These are phyloP conservation scores for Debaryomyces maramus DNA, from an alignment of 805 yeast species.

Conservation along the genomic window DNA sequence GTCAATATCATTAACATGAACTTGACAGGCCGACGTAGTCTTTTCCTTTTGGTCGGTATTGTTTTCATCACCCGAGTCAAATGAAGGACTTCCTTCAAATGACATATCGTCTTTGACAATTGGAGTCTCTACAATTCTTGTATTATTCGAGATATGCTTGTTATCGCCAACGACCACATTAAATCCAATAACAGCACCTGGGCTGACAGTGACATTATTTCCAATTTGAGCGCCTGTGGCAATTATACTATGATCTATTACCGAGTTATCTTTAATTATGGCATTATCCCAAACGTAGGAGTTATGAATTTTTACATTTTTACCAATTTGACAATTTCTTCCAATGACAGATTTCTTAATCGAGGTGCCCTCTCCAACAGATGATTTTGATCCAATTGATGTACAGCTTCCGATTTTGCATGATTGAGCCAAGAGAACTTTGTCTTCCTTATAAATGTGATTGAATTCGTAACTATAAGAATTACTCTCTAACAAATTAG, in stretches of 20 bases:
- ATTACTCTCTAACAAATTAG: slow-evolving; percentile 69
- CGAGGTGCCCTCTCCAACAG: slow-evolving; percentile 70
- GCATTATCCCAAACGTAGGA: slow-evolving; percentile 90
- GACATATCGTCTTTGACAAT: slow-evolving; percentile 33
- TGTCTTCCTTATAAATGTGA: slow-evolving; percentile 85
- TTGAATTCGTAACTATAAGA: slow-evolving; percentile 78
- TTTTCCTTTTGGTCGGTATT: slow-evolving; percentile 14
- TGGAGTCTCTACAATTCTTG: slow-evolving; percentile 53
- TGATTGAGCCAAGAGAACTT: slow-evolving; percentile 90
- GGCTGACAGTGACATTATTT: slow-evolving; percentile 48
- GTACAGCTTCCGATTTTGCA: slow-evolving; percentile 80
- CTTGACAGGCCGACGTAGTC: slow-evolving; percentile 14
- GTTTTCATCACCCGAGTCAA: slow-evolving; percentile 27
- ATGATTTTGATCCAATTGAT: slow-evolving; percentile 75
- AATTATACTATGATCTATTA: slow-evolving; percentile 62
- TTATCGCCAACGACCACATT: slow-evolving; percentile 64
- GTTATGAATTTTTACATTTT: slow-evolving; percentile 65
- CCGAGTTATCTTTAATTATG: slow-evolving; percentile 62
- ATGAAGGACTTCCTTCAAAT: slow-evolving; percentile 17
- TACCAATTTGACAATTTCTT: slow-evolving; percentile 80
- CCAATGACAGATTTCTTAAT: slow-evolving; percentile 80
- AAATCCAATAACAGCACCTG: slow-evolving; percentile 81
- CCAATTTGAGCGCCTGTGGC: slow-evolving; percentile 65
- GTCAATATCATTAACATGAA: slow-evolving; percentile 43
- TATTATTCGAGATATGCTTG: slow-evolving; percentile 47